phyloP scores from a whole-genome alignment of 2,329 filamentous ascomycete species.

The Colletotrichum sp. region DNA sequence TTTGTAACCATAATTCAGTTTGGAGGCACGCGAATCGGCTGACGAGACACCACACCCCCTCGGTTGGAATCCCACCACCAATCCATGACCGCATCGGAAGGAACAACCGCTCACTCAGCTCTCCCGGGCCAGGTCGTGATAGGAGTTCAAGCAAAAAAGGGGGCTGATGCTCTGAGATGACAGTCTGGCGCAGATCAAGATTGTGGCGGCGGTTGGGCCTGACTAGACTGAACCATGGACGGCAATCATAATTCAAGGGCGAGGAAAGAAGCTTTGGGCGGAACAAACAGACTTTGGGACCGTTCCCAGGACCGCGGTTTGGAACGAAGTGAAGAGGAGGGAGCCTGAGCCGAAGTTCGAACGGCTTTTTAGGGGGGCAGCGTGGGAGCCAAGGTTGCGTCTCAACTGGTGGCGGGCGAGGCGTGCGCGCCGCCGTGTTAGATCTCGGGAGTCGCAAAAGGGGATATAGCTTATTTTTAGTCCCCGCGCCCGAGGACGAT shows the following conservation, averaged over 20 bases:
- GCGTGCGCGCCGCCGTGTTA: not conserved
- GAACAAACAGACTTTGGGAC: not conserved
- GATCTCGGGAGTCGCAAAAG: not conserved
- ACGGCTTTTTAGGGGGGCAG: not conserved
- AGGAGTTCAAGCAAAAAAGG: not conserved
- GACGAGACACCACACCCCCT: not conserved
- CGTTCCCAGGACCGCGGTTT: not conserved
- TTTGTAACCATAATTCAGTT: not conserved
- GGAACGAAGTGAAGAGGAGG: not conserved
- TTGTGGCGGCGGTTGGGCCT: not conserved
- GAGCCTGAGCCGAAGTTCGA: not conserved
- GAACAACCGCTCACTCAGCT: not conserved
- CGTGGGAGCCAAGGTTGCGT: not conserved
- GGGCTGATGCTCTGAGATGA: not conserved
- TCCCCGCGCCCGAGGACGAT: not conserved
- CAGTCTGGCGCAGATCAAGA: not conserved
- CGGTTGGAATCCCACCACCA: not conserved
- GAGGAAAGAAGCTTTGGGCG: not conserved
- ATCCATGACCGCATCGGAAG: not conserved
- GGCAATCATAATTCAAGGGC: not conserved
- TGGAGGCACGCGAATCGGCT: slow-evolving; percentile 1
- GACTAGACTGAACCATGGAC: not conserved
- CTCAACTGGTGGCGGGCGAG: not conserved
- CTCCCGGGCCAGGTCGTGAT: not conserved
- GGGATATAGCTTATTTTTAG: not conserved